These are phyloP conservation scores for Scedosporium apiospermum DNA, from an alignment of 2,329 filamentous ascomycete species.

Conservation along the genomic window DNA sequence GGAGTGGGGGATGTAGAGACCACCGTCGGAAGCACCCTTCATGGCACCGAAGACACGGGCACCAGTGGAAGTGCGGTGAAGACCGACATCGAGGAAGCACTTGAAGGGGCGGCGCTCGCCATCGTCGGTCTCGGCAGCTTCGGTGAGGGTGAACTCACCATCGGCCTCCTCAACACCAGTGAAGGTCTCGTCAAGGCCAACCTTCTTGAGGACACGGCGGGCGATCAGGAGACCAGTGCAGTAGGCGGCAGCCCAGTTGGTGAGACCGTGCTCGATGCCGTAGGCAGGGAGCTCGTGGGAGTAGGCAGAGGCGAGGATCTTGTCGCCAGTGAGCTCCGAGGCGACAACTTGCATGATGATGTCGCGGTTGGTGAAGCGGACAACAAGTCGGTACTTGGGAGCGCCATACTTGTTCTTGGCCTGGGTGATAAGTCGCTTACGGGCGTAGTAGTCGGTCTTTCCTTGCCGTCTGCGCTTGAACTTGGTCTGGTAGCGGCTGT, in stretches of 20 bases:
- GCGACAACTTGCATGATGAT: conserved; percentile 96
- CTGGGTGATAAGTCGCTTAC: conserved; percentile 98
- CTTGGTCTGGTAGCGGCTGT: conserved; percentile 98
- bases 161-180: conserved; percentile 92
- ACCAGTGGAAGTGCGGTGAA: conserved; percentile 93
- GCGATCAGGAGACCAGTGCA: conserved; percentile 93
- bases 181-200: conserved; percentile 89
- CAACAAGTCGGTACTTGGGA: conserved; percentile 98
- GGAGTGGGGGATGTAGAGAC: conserved; percentile 93
- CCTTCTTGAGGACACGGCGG: conserved; percentile 94
- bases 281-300: conserved; percentile 96
- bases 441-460: conserved; percentile 99
- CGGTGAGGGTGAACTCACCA: conserved; percentile 92
- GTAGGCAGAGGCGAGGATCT: conserved; percentile 89
- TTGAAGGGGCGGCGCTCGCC: conserved; percentile 98
- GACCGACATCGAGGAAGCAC: conserved; percentile 96
- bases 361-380: conserved; percentile 99
- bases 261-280: conserved; percentile 95
- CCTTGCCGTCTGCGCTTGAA: conserved; percentile 93
- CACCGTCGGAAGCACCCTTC: conserved; percentile 99
- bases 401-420: conserved; percentile 99
- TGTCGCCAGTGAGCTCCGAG: conserved; percentile 95
- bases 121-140: conserved; percentile 84
- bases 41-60: conserved; percentile 98
- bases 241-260: conserved; percentile 99